Base-by-base conservation (phyloP, 2,329 filamentous ascomycete genomes). In the Colletotrichum zoysiae region DNA sequence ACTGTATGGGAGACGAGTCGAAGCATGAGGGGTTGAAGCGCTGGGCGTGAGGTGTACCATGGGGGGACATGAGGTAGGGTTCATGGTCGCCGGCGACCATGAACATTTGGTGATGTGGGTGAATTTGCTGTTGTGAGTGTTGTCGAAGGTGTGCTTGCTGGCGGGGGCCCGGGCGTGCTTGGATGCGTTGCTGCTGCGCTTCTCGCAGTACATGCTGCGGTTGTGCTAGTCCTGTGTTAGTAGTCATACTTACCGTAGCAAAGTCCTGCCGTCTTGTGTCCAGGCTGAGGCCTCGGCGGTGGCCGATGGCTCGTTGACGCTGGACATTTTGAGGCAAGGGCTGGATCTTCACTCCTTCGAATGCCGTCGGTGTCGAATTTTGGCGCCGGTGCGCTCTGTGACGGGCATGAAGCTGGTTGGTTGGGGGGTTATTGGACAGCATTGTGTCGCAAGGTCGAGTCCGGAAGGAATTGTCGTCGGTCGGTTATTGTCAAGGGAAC, bases 201-300 rank as follows among this genome's bases (percentile, higher is more conserved):
- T 93, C 93, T 92, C 92, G 92, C 91, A 94, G 89, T 85, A 90
- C 88, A 89, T 94, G 92, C 89, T 95, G 93, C 88, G 86, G 85
- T 72, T 70, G 82, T 84, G 85, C 78, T 86, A 86, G 83, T 88
- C 85, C 85, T 86, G 84, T 81, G 80, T 85, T 89, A 84, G 85
- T 87, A 82, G 78, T 77, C 76, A 82, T 86, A 84, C 85, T 86
- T 86, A 88, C 84, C 84, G 82, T 83, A 76, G 78, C 80, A 78
- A 85, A 85, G 76, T 87, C 85, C 83, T 87, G 86, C 78, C 83
- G 86, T 83, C 90, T 86, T 75, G 89, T 92, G 84, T 97, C 94
- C 78, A 97, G 87, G 84, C 93, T 96, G 84, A 95, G 90, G 79
- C 95, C 95, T 81, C 94, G 89, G 83, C 94, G 91, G 84, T 97